Evolutionary conservation across 2,329 filamentous ascomycete genomes (phyloP).

Genomic region (Curvularia eragrostidis): DNA sequence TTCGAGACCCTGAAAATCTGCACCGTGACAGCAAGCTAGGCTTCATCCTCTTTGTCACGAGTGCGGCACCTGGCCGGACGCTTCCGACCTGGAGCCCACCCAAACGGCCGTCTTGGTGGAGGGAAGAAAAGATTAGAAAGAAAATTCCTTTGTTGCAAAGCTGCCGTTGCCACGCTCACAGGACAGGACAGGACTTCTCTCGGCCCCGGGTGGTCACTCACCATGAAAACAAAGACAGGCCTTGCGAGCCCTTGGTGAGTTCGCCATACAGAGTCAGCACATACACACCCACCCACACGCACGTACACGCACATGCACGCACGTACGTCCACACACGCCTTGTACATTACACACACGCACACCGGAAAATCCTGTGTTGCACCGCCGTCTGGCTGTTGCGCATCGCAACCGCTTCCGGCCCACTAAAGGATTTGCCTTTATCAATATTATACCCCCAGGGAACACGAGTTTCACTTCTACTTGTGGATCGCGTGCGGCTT

Average conservation of each 20-base stretch:
- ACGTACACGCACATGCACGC: not conserved
- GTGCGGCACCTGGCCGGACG: constrained; percentile 23
- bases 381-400: constrained; percentile 10
- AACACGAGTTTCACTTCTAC: constrained; percentile 14
- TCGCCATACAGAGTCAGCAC: constrained; percentile 5
- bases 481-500: constrained; percentile 14
- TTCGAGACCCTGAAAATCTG: constrained; percentile 42
- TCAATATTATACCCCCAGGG: constrained; percentile 15
- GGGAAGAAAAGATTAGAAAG: not conserved
- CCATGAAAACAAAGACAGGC: constrained; percentile 5
- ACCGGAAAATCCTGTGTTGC: not conserved
- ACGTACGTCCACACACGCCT: not conserved
- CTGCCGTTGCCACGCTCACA: not conserved
- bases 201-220: constrained; percentile 14
- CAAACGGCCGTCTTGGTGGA: not conserved
- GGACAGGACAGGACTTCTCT: constrained; percentile 6
- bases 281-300: not conserved
- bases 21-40: constrained; percentile 30
- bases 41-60: constrained; percentile 25
- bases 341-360: not conserved
- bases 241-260: constrained; percentile 3
- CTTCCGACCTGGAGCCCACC: constrained; percentile 22
- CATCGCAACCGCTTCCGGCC: constrained; percentile 14
- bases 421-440: constrained; percentile 10
- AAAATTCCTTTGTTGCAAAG: constrained; percentile 9